phyloP scores from a whole-genome alignment of 2,329 filamentous ascomycete genomes.

The Aspergillus puulaauensis region DNA sequence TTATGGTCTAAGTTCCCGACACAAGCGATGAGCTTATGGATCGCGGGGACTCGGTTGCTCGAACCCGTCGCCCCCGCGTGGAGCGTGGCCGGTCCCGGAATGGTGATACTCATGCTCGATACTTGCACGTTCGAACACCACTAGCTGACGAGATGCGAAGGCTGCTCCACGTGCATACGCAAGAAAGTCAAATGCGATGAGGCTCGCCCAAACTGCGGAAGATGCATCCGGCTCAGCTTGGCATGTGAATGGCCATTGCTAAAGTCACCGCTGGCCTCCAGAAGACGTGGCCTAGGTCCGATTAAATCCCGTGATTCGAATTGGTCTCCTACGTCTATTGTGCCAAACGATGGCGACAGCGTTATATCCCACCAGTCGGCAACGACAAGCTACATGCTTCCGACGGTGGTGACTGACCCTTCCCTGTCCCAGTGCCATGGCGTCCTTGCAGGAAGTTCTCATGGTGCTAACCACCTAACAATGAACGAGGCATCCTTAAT shows the following conservation, averaged over 20 bases:
- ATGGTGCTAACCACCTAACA: neutral
- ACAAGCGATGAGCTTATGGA: neutral
- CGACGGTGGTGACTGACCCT: too few relatives aligned
- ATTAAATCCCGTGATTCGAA: slow-evolving; percentile 7
- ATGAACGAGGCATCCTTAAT: neutral
- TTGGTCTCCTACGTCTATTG: slow-evolving; percentile 8
- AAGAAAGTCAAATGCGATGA: slow-evolving; percentile 15
- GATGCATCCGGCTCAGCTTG: slow-evolving; percentile 9
- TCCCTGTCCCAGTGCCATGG: too few relatives aligned
- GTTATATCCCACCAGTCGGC: too few relatives aligned
- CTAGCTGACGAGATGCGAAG: neutral
- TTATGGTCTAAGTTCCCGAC: too few relatives aligned
- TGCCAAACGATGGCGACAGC: neutral
- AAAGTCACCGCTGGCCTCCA: slow-evolving; percentile 7
- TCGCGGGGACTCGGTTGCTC: neutral
- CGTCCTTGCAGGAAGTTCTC: neutral
- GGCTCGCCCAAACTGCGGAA: slow-evolving; percentile 3
- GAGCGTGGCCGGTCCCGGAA: slow-evolving; percentile 12
- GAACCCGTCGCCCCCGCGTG: slow-evolving; percentile 5
- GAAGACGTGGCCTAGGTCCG: slow-evolving; percentile 10
- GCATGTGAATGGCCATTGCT: slow-evolving; percentile 9
- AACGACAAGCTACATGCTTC: too few relatives aligned
- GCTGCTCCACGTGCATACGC: slow-evolving; percentile 10
- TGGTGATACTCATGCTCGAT: neutral
- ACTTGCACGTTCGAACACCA: too few relatives aligned